Evolutionary conservation across 2,329 filamentous ascomycete species (phyloP), one percentile per base, ranked within the genome.

Genomic region (Colletotrichum siamense): DNA sequence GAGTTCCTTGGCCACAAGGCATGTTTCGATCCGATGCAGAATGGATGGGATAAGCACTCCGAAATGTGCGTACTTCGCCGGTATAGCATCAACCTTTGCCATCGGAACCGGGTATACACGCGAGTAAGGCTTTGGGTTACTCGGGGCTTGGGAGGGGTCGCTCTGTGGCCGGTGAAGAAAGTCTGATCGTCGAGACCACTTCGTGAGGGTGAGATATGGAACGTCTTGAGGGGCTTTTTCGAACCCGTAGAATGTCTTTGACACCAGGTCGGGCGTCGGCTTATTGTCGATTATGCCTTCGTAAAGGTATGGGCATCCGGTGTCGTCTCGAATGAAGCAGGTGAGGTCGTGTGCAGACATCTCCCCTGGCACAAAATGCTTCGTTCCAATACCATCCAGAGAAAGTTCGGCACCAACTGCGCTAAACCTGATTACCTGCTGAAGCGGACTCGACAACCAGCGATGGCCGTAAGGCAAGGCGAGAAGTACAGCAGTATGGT

Each of bases 21-120:
- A 86, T 1, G 92, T 86, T 78, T 94, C 94, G 4, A 96, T 80
- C n/a, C 91, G 91, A 78, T 95, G 91, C 18, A 94, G 86, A 44
- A 98, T 91, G 0, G 92, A 93, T 0, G 96, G 95, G 7, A 97
- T 88, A 49, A 97, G 87, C 69, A 93, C 86, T 4, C 89, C 91
- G 32, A 92, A 88, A 62, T 87, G 84, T 2, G 85, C 86, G 73
- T 87, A 86, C 9, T 83, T 82, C 8, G 86, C 80, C 1, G 89
- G 86, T 4, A 91, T 79, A 3, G 79, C 78, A 76, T 93, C 91
- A 0, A 91, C 82, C 1, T 81, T 87, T 70, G 91, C 91, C n/a
- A 84, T 84, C 0, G 84, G 78, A 3, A 86, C 81, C 0, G 89
- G 89, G 5, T 93, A 81, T 7, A 89, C 86, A 7, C 85, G 80